Conservation (phyloP, 208 protist genomes). For the Histomonas meleagridis region DNA sequence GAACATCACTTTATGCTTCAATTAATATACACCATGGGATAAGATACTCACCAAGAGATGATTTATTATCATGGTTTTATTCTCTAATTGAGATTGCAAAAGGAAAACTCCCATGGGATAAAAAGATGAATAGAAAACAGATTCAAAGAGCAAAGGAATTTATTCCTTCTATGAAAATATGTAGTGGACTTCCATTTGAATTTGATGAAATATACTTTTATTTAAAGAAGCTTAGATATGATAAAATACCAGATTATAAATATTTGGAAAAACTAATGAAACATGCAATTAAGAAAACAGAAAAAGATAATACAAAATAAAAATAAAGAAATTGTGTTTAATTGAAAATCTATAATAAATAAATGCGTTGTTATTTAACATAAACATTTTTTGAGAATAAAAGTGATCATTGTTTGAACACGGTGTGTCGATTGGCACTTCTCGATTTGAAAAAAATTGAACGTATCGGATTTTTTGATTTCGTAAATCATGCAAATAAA, state of each 20-base stretch:
- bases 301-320: too few species aligned
- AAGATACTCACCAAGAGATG: not conserved
- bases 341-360: too few species aligned
- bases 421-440: too few species aligned
- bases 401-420: too few species aligned
- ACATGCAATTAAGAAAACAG: too few species aligned
- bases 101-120: not conserved
- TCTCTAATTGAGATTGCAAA: not conserved
- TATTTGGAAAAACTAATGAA: not conserved
- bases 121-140: not conserved
- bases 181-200: not conserved
- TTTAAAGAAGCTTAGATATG: not conserved
- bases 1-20: constrained; percentile 13
- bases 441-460: too few species aligned
- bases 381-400: too few species aligned
- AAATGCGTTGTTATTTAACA: too few species aligned
- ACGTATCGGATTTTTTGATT: too few species aligned
- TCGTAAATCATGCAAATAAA: too few species aligned
- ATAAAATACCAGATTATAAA: not conserved
- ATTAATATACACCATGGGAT: not conserved
- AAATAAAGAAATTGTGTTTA: too few species aligned
- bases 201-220: not conserved
- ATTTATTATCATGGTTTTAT: not conserved
- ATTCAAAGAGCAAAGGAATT: not conserved
- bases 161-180: not conserved